Evolutionary conservation across 768 basidiomycete genomes (phyloP).

Genomic region (Kondoa malvinella): DNA sequence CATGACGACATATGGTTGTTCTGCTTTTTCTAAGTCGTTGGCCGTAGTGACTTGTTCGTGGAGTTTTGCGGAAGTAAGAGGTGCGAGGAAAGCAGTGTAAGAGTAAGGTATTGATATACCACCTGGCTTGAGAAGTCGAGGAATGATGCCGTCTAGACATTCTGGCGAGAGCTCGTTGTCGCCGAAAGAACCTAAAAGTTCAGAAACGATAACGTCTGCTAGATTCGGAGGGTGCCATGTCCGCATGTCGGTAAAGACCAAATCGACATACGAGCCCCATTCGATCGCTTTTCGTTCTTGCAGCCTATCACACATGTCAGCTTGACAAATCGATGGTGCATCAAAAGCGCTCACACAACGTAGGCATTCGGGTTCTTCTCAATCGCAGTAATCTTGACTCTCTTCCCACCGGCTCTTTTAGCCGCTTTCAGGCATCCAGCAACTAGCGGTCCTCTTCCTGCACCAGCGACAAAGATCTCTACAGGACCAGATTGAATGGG

Average conservation of each 20-base stretch:
- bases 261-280: conserved; percentile 62
- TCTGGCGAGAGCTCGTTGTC: conserved; percentile 98
- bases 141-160: conserved; percentile 83
- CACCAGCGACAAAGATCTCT: conserved; percentile 67
- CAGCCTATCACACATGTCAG: conserved; percentile 41
- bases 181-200: conserved; percentile 89
- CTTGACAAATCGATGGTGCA: background rate
- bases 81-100: conserved; percentile 86
- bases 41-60: conserved; percentile 56
- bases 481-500: conserved; percentile 48
- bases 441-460: conserved; percentile 84
- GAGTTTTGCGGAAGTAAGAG: conserved; percentile 81
- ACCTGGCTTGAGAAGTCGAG: conserved; percentile 70
- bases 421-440: conserved; percentile 65
- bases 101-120: conserved; percentile 94
- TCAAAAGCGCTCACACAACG: conserved; percentile 53
- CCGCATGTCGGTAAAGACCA: conserved; percentile 94
- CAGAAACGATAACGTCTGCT: conserved; percentile 85
- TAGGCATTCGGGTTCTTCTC: conserved; percentile 96
- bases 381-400: conserved; percentile 51
- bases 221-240: conserved; percentile 54
- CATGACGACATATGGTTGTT: conserved; percentile 98
- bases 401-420: conserved; percentile 43
- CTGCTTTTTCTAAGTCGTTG: conserved; percentile 51
- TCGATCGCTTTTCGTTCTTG: conserved; percentile 64